These are phyloP conservation scores for Rhodotorula diobovata DNA, from an alignment of 768 basidiomycete genomes.

Conservation along the genomic window DNA sequence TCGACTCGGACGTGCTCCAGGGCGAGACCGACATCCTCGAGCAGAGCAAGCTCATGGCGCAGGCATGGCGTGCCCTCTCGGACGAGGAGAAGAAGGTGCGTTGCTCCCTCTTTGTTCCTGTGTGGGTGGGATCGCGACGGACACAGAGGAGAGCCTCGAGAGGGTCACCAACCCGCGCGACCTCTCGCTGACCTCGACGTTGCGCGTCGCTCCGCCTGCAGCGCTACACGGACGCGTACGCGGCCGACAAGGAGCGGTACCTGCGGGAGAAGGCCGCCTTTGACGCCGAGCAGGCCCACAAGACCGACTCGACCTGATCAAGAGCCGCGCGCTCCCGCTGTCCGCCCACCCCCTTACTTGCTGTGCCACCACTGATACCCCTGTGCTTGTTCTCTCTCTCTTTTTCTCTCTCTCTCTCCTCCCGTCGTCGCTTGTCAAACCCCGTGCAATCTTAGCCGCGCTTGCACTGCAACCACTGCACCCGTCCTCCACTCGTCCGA, in stretches of 20 bases:
- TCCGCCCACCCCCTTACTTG: too few species aligned
- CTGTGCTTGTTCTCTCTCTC: too few species aligned
- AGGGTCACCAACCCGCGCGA: too few species aligned
- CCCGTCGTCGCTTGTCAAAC: too few species aligned
- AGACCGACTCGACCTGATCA: neutral
- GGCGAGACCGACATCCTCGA: conserved; percentile 23
- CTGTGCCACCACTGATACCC: too few species aligned
- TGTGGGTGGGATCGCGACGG: too few species aligned
- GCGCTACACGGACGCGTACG: conserved; percentile 23
- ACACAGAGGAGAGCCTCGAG: too few species aligned
- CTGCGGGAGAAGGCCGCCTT: conserved; percentile 15
- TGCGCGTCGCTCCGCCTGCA: neutral
- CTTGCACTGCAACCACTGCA: too few species aligned
- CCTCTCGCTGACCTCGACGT: neutral
- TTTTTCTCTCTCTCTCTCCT: too few species aligned
- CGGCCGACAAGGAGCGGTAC: conserved; percentile 8
- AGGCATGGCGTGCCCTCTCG: conserved; percentile 13
- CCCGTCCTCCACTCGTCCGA: too few species aligned
- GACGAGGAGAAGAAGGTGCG: conserved; percentile 33
- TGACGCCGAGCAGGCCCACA: conserved; percentile 6
- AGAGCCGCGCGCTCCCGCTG: neutral
- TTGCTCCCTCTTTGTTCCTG: neutral
- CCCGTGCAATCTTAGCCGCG: too few species aligned
- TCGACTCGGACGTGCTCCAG: conserved; percentile 1
- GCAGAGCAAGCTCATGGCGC: conserved; percentile 21